Evolutionary conservation across 495 filamentous ascomycete genomes (phyloP), one percentile per base, ranked within the genome.

Genomic region (Penicillium cataractarum): DNA sequence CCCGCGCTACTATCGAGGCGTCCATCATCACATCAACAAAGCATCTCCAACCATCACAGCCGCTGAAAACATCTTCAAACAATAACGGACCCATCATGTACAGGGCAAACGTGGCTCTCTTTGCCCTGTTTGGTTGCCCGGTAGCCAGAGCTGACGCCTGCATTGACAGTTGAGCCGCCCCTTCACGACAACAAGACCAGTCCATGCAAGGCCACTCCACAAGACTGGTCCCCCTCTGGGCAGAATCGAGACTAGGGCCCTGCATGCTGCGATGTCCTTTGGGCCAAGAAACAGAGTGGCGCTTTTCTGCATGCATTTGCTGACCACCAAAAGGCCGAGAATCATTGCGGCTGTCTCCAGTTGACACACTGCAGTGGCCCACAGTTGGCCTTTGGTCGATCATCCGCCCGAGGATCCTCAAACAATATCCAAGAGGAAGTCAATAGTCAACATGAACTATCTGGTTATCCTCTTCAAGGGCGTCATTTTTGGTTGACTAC

Each of bases 41-140:
- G 12, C 27, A 19, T 21, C 49, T 48, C 63, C 58, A 62, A 39
- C 49, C 58, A 55, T 40, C 39, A 10, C 50, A 58, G 50, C 58
- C 48, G 58, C 58, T 39, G 48, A 48, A 42, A 24, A 12, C 42
- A 46, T 46, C 42, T 17, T 31, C 46, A 50, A n/a, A 50, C 46
- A 50, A n/a, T 6, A 24, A 27, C 12, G 46, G 12, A 7, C 4
- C 24, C 2, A 26, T 48, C 50, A 55, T 22, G 27, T 17, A 13
- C 58, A 24, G 21, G 40, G 21, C 21, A 22, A 10, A 15, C 33
- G 21, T 53, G 33, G 31, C 51, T 22, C 15, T 15, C n/a, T 5
- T 24, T 21, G 15, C 4, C n/a, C 51, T n/a, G 17, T 35, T 50
- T 21, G 51, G 29, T 32, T 31, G 27, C 27, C 27, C 19, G 51